Evolutionary conservation across 176 grass and related monocot genomes (phyloP), one percentile per base, ranked within the genome.

Genomic region (Aegilops speltoides): DNA sequence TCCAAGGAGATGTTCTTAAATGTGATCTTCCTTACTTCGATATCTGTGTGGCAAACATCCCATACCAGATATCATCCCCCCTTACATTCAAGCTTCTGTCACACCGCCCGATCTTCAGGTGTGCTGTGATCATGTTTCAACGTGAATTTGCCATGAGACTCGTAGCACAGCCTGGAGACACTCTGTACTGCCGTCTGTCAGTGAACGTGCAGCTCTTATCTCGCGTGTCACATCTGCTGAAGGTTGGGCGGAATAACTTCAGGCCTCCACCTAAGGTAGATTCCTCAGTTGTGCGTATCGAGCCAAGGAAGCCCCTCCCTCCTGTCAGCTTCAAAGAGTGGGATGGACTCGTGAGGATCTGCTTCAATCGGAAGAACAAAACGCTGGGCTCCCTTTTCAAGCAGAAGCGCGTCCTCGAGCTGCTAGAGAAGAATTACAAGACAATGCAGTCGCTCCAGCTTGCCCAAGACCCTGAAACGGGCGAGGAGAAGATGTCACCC

Each of bases 361-460:
- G 91, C 72, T 94, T 98, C 76, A 94, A 89, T 29, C 77, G 93
- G 29, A 95, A 95, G 85, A 98, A 98, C 82, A 98, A 94, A 87
- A 98, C 96, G 28, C 79, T 98, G 79, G 93, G 91, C 11, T 68
- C 93, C 20, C 77, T 94, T 32, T 98, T 98, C 50, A 98, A 92
- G 77, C 90, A 94, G 79, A 98, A 98, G 83, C 57, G 84, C 37
- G 81, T 92, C 14, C 86, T 98, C 60, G 82, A 91, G 64, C 65
- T 98, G 62, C 82, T 98, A n/a, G 93, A 98, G 90, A 98, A 95
- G 90, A 98, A 98, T 78, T 95, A 92, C 83, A 95, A 94, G 88
- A 98, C 91, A 8, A 78, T 94, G 83, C 88, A 98, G 57, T 91
- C 93, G 10, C 94, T 98, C 48, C 87, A 93, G 77, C 79, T 86